Conservation (phyloP, 2,329 filamentous ascomycete species). For the Pyrenophora graminea region DNA sequence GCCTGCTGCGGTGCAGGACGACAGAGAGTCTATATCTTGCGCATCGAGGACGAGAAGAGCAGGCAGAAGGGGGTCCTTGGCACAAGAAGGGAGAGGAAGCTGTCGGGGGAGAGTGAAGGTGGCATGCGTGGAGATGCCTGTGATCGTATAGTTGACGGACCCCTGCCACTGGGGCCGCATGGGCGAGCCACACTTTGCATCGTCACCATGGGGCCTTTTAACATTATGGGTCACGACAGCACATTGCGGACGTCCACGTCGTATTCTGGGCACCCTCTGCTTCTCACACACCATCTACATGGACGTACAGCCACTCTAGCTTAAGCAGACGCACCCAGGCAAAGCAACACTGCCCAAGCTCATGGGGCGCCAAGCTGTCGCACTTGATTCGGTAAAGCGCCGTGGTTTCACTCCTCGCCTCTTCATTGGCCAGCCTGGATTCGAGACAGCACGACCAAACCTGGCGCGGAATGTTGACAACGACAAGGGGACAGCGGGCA, state of each 20-base stretch:
- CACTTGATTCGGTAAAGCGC: constrained; percentile 7
- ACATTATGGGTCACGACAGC: background rate
- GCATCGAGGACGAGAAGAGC: constrained; percentile 34
- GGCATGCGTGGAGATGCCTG: constrained; percentile 17
- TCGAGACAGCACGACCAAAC: background rate
- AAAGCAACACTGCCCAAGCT: background rate
- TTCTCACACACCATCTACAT: background rate
- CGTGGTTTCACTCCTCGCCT: constrained; percentile 1
- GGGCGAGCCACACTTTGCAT: constrained; percentile 32
- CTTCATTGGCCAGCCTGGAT: constrained; percentile 12
- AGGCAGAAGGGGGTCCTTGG: constrained; percentile 8
- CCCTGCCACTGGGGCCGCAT: constrained; percentile 12
- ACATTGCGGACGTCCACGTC: background rate
- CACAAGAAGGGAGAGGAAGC: constrained; percentile 16
- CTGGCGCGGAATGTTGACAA: too few species aligned
- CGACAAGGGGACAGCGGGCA: too few species aligned
- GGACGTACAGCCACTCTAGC: background rate
- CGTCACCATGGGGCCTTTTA: constrained; percentile 19
- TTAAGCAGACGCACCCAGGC: background rate
- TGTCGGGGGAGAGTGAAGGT: constrained; percentile 16
- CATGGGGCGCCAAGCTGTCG: constrained; percentile 4
- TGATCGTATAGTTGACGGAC: constrained; percentile 16
- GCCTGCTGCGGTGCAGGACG: constrained; percentile 43
- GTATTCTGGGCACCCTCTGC: background rate
- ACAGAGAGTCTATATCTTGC: constrained; percentile 33